Percentiles rank a stretch among this genome's conserved stretches.
These are phyloP conservation scores for Penicillium sp. DNA, from an alignment of 2,329 filamentous ascomycete genomes.

Conservation along the genomic window DNA sequence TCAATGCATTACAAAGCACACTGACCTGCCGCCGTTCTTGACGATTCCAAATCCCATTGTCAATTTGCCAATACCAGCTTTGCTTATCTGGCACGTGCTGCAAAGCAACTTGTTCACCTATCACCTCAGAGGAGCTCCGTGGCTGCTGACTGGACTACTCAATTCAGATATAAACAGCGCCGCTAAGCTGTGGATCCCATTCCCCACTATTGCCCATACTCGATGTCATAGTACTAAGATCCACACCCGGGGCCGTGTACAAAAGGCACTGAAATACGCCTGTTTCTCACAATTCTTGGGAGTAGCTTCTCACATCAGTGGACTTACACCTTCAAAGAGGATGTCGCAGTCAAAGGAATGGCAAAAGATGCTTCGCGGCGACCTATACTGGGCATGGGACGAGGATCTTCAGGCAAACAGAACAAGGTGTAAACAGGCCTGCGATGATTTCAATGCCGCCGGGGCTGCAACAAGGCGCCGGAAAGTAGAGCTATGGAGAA, in stretches of 20 bases:
- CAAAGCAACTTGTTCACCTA: not conserved
- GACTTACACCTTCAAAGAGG: not conserved
- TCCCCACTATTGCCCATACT: not conserved
- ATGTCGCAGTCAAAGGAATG: constrained; percentile 24
- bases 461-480: constrained; percentile 17
- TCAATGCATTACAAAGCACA: not conserved
- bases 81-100: not conserved
- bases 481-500: constrained; percentile 22
- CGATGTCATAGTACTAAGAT: no score
- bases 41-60: not conserved
- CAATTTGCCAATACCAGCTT: not conserved
- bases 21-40: not conserved
- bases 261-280: not conserved
- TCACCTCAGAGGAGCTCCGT: not conserved
- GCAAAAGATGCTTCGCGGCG: constrained; percentile 24
- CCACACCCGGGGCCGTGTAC: not conserved
- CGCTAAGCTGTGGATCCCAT: not conserved
- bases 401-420: constrained; percentile 23
- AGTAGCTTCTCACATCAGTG: not conserved
- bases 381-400: constrained; percentile 23
- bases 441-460: constrained; percentile 22
- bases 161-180: not conserved
- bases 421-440: constrained; percentile 22
- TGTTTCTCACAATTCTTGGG: not conserved
- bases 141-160: not conserved